Evolutionary conservation across 1,284 basidiomycete species (phyloP), one percentile per base, ranked within the genome.

Genomic region (Mrakiaceae sp.): DNA sequence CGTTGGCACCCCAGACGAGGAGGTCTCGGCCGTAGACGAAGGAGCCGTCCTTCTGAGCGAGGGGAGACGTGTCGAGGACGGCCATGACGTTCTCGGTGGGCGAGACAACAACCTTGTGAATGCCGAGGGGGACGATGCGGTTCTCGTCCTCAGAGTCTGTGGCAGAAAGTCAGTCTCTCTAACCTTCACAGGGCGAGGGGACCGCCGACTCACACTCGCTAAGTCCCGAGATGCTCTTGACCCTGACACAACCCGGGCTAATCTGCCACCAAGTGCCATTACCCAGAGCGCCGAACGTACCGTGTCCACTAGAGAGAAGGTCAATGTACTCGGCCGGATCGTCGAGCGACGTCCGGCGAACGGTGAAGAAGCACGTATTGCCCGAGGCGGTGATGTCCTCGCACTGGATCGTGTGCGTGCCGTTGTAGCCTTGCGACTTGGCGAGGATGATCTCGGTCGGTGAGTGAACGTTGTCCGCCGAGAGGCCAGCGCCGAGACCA

Each of bases 401-500:
- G 76, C 90, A 93, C 69, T 76, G 82, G 47, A 85, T 82, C 39
- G 74, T 74, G 46, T 82, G 81, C 16, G 82, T 81, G 10, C 76
- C 74, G 3, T 84, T 78, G 66, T 83, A 81, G 51, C 79, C 79
- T 52, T 81, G 80, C 76, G 83, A 83, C 63, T 70, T 72, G 5
- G 73, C 70, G 11, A 95, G 78, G 10, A 87, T 80, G 12, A 96
- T 83, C 74, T 98, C 93, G 5, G 90, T 91, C 0, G 93, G 94
- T 1, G 88, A 82, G 2, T 83, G 85, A 66, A 97, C 86, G 4
- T 83, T 82, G 58, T 89, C 84, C 63, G 89, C 77, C 5, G 82
- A 81, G 14, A 87, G 79, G 63, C 82, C 81, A 7, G 80, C 76
- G 2, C 92, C 92, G 27, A 97, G 79, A 8, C 91, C 92, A 58